Percentiles rank a stretch among this genome's conserved stretches.
Evolutionary conservation across 768 basidiomycete genomes (phyloP).

Genomic region (Grammothele lineata): DNA sequence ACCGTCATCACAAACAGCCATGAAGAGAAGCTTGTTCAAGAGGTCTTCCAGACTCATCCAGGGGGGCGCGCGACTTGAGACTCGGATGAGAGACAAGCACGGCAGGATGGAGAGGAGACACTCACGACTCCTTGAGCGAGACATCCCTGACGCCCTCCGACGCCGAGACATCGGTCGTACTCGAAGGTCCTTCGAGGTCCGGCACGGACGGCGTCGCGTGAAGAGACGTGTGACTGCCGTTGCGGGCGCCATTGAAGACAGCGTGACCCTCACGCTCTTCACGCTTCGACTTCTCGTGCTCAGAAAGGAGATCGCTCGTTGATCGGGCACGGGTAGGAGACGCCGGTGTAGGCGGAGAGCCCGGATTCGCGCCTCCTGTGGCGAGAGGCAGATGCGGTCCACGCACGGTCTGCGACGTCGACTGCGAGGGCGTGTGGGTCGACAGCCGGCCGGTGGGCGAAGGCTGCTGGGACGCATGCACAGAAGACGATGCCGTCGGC

Average conservation of each 20-base stretch:
- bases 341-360: conserved; percentile 29
- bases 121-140: conserved; percentile 48
- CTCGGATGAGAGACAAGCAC: conserved; percentile 2
- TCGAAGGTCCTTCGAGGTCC: conserved; percentile 10
- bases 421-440: conserved; percentile 16
- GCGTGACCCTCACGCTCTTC: conserved; percentile 17
- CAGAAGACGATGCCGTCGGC: conserved; percentile 43
- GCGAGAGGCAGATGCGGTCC: conserved; percentile 7
- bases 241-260: conserved; percentile 2
- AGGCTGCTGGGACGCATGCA: conserved; percentile 21
- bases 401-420: conserved; percentile 8
- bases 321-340: conserved; percentile 54
- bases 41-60: conserved; percentile 78
- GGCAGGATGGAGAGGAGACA: conserved; percentile 6
- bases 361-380: conserved; percentile 15
- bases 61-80: conserved; percentile 51
- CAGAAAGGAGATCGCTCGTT: conserved; percentile 48
- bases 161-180: conserved; percentile 17
- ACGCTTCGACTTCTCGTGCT: conserved; percentile 26
- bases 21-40: conserved; percentile 76
- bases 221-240: conserved; percentile 11
- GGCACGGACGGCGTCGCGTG: neutral
- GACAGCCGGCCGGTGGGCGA: conserved; percentile 29
- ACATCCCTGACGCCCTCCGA: conserved; percentile 19
- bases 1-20: conserved; percentile 86